A percentile compares a stretch with the other conserved stretches of the same genome.
Evolutionary conservation across 2,329 filamentous ascomycete species (phyloP).

Genomic region (Exophiala sideris): DNA sequence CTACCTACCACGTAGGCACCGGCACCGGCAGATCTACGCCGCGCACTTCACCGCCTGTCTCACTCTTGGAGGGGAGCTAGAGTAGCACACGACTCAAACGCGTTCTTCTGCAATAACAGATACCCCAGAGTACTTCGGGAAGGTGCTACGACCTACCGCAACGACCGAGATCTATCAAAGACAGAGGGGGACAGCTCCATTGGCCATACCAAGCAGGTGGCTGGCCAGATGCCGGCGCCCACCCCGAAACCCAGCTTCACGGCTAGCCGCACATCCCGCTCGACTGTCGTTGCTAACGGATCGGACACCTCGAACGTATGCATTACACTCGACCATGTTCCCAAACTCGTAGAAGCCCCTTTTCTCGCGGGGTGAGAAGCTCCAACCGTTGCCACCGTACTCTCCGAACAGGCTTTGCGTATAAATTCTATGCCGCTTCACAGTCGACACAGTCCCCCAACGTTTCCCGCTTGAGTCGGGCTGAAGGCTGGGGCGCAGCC

Average conservation of each 20-base stretch:
- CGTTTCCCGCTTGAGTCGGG: no score
- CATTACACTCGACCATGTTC: no score
- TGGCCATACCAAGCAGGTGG: conserved; percentile 30
- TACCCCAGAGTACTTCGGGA: conserved; percentile 30
- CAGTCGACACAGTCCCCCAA: no score
- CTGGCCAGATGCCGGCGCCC: conserved; percentile 8
- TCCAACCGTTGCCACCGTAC: no score
- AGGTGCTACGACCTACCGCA: conserved; percentile 41
- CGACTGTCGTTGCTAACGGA: not conserved
- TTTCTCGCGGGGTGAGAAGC: no score
- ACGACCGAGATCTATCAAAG: conserved; percentile 40
- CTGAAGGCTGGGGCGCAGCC: no score
- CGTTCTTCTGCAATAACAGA: conserved; percentile 31
- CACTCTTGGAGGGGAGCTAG: conserved; percentile 25
- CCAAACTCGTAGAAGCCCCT: no score
- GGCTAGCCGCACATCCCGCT: conserved; percentile 13
- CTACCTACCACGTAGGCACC: conserved; percentile 40
- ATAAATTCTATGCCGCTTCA: no score
- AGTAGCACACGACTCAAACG: conserved; percentile 43
- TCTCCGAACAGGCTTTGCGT: no score
- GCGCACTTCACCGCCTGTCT: conserved; percentile 6
- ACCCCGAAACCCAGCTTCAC: conserved; percentile 5
- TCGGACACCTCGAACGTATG: no score
- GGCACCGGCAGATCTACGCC: conserved; percentile 10
- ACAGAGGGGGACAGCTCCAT: conserved; percentile 39